phyloP scores from a whole-genome alignment of 2,329 filamentous ascomycete species.

The Pestalotiopsis sp. region DNA sequence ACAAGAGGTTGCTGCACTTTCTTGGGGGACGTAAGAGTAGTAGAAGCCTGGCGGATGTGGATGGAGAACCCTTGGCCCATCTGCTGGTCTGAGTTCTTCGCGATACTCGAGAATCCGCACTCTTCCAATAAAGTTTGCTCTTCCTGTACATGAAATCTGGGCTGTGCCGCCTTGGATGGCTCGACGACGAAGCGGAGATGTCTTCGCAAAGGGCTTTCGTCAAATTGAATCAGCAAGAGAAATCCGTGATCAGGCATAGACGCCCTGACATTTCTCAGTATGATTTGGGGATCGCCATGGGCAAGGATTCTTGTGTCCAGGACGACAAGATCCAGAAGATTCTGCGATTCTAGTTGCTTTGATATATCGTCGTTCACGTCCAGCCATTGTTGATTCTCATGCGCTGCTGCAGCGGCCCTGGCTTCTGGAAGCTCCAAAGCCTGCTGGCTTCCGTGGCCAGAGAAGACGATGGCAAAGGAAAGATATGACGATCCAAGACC shows the following conservation, averaged over 20 bases:
- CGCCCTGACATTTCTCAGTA: conserved; percentile 27
- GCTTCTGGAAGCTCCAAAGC: conserved; percentile 10
- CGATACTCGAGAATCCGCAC: conserved; percentile 32
- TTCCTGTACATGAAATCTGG: conserved; percentile 27
- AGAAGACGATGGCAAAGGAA: conserved; percentile 27
- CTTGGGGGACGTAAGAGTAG: conserved; percentile 21
- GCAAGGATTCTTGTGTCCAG: conserved; percentile 34
- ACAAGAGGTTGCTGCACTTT: background rate
- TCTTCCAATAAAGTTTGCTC: conserved; percentile 34
- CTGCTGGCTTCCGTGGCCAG: background rate
- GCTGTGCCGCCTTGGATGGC: conserved; percentile 13
- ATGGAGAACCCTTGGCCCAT: conserved; percentile 33
- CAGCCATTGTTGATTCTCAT: background rate
- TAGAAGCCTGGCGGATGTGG: conserved; percentile 35
- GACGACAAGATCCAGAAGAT: conserved; percentile 31
- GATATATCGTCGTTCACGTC: conserved; percentile 15
- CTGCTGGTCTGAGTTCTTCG: conserved; percentile 32
- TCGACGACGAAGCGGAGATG: conserved; percentile 15
- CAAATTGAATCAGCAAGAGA: conserved; percentile 28
- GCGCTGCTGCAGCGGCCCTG: background rate
- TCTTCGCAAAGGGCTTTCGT: conserved; percentile 18
- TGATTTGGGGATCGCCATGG: conserved; percentile 17
- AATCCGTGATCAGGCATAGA: conserved; percentile 38
- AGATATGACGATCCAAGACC: conserved; percentile 32
- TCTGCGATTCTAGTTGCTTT: conserved; percentile 16